phyloP scores from a whole-genome alignment of 331 rosid genomes.

The Telfairia occidentalis region DNA sequence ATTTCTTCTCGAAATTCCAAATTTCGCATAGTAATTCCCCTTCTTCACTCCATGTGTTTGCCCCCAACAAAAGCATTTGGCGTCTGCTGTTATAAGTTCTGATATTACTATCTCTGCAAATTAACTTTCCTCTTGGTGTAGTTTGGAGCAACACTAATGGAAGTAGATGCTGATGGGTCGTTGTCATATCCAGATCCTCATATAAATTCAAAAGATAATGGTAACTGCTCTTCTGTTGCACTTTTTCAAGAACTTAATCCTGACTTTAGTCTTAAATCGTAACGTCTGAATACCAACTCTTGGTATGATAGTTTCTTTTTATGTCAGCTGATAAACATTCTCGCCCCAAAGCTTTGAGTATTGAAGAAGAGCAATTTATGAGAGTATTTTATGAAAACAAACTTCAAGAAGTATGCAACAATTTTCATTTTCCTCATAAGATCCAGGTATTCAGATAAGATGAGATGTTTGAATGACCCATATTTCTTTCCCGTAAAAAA shows the following conservation, averaged over 20 bases:
- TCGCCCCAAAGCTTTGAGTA: conserved; percentile 39
- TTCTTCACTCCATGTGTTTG: not conserved
- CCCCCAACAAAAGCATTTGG: not conserved
- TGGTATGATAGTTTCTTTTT: not conserved
- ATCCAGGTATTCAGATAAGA: conserved; percentile 47
- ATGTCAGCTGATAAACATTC: conserved; percentile 42
- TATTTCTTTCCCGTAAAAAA: not conserved
- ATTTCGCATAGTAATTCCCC: not conserved
- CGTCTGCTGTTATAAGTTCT: not conserved
- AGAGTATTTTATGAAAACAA: conserved; percentile 41
- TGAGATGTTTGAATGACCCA: not conserved
- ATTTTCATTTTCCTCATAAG: conserved; percentile 92
- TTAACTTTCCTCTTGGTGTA: conserved; percentile 16
- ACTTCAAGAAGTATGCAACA: conserved; percentile 70
- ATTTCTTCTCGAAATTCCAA: not conserved
- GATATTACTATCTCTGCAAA: conserved; percentile 14
- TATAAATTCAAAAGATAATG: conserved; percentile 36
- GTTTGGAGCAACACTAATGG: conserved; percentile 75
- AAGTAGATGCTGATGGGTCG: conserved; percentile 71
- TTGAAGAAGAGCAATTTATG: conserved; percentile 51
- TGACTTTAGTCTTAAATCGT: not conserved
- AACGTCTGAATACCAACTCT: conserved; percentile 1
- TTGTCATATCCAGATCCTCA: conserved; percentile 57
- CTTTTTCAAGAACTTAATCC: not conserved
- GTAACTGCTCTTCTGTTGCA: conserved; percentile 31